These are phyloP conservation scores for Sisymbrium irio DNA, from an alignment of 345 rosid species.

Conservation along the genomic window DNA sequence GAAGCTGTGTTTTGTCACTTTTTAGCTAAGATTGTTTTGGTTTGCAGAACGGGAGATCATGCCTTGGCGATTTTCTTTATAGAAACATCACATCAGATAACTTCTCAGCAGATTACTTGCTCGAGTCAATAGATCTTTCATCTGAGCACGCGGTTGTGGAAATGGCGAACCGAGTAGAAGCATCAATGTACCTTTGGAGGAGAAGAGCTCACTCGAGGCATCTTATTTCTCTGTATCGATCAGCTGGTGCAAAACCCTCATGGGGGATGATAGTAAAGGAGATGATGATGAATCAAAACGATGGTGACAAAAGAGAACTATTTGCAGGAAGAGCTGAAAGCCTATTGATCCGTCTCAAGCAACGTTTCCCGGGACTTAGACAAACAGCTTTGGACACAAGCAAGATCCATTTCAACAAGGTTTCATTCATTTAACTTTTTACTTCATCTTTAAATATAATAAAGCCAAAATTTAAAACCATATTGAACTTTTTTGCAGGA, in stretches of 20 bases:
- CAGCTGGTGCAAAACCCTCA: constrained; percentile 60
- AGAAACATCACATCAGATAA: constrained; percentile 79
- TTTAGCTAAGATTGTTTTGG: neutral
- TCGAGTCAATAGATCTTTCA: constrained; percentile 80
- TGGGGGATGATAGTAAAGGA: constrained; percentile 95
- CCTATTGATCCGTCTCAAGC: constrained; percentile 79
- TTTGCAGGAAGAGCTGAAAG: constrained; percentile 84
- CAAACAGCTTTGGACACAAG: constrained; percentile 84
- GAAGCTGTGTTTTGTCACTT: neutral
- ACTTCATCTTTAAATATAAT: neutral
- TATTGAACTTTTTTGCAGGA: constrained; percentile 49
- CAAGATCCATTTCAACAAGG: constrained; percentile 97
- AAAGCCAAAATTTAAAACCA: neutral
- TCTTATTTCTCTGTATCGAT: constrained; percentile 44
- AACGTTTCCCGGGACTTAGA: constrained; percentile 79
- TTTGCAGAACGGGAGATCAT: constrained; percentile 81
- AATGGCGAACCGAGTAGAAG: constrained; percentile 83
- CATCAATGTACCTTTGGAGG: constrained; percentile 77
- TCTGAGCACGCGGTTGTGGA: constrained; percentile 81
- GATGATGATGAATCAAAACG: constrained; percentile 70
- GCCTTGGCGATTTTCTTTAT: constrained; percentile 78
- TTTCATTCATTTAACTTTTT: constrained; percentile 17
- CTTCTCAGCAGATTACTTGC: constrained; percentile 76
- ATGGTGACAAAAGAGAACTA: constrained; percentile 80
- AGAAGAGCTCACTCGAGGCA: constrained; percentile 66